phyloP scores from a whole-genome alignment of 306 rosid genomes.

The Luffa aegyptiaca region DNA sequence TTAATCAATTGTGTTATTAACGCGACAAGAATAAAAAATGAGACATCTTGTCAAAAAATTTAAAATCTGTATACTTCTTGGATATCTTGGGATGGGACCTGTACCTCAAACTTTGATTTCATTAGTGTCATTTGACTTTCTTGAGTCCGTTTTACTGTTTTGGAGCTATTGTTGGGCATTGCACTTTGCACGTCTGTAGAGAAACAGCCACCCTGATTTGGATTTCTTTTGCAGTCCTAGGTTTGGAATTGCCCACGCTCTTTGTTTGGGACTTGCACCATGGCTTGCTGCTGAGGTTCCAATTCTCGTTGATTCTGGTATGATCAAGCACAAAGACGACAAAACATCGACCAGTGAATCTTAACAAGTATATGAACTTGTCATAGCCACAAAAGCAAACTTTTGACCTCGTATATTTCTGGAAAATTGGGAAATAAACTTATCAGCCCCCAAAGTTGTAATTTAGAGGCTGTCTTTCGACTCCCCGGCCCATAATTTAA shows the following conservation, averaged over 20 bases:
- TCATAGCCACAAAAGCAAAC: neutral
- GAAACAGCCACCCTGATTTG: constrained; percentile 3
- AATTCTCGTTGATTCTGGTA: constrained; percentile 94
- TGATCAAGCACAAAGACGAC: constrained; percentile 97
- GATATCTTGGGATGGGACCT: neutral
- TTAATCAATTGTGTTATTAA: neutral
- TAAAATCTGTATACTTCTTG: neutral
- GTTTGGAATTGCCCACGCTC: constrained; percentile 96
- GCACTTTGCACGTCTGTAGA: neutral
- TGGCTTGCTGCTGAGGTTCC: constrained; percentile 99
- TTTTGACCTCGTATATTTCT: neutral
- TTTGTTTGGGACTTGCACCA: constrained; percentile 98
- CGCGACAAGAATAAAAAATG: neutral
- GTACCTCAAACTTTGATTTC: neutral
- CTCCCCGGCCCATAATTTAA: neutral
- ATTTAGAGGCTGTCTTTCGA: neutral
- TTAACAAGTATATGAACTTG: constrained; percentile 22
- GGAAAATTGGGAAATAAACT: neutral
- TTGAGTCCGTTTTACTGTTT: neutral
- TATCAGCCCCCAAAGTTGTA: neutral
- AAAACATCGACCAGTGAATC: constrained; percentile 64
- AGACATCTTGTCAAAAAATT: neutral
- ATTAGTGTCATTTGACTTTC: neutral
- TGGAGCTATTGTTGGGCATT: neutral
- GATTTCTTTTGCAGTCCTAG: constrained; percentile 67